A percentile compares a stretch with the other conserved stretches of the same genome.
phyloP scores from a whole-genome alignment of 2,329 filamentous ascomycete species.

The Fusarium citri region DNA sequence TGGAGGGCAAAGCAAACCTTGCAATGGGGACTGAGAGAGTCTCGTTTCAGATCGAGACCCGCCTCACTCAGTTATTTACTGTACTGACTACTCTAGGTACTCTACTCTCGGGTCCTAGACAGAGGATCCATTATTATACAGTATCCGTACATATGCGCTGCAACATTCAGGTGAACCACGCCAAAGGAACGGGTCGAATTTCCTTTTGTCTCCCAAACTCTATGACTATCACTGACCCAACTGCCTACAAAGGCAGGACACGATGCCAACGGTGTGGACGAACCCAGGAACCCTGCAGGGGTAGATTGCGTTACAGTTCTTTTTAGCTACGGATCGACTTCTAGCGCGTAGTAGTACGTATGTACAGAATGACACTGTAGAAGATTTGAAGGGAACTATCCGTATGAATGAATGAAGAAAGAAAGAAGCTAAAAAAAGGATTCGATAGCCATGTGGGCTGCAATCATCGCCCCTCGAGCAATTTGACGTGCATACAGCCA shows the following conservation, averaged over 20 bases:
- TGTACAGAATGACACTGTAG: conserved; percentile 8
- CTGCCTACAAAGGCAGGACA: conserved; percentile 34
- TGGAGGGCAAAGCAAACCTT: conserved; percentile 32
- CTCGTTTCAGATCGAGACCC: conserved; percentile 43
- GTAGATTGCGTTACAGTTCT: background rate
- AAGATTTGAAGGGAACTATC: background rate
- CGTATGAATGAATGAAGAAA: background rate
- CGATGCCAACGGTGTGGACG: conserved; percentile 19
- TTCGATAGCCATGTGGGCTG: conserved; percentile 24
- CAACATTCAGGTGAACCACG: conserved; percentile 42
- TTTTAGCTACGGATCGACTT: conserved; percentile 9
- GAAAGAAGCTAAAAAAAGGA: conserved; percentile 40
- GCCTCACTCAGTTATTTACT: conserved; percentile 4
- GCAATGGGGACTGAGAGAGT: conserved; percentile 25
- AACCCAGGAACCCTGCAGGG: conserved; percentile 38
- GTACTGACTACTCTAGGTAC: background rate
- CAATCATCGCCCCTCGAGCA: conserved; percentile 29
- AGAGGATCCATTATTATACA: conserved; percentile 5
- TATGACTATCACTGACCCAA: background rate
- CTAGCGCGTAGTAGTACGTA: background rate
- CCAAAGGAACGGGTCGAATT: conserved; percentile 27
- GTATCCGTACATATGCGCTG: conserved; percentile 20
- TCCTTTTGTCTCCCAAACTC: conserved; percentile 21
- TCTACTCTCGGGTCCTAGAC: conserved; percentile 1
- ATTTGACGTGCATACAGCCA: conserved; percentile 44